Conservation (phyloP, 2,329 filamentous ascomycete genomes). For the Colletotrichum sp. region DNA sequence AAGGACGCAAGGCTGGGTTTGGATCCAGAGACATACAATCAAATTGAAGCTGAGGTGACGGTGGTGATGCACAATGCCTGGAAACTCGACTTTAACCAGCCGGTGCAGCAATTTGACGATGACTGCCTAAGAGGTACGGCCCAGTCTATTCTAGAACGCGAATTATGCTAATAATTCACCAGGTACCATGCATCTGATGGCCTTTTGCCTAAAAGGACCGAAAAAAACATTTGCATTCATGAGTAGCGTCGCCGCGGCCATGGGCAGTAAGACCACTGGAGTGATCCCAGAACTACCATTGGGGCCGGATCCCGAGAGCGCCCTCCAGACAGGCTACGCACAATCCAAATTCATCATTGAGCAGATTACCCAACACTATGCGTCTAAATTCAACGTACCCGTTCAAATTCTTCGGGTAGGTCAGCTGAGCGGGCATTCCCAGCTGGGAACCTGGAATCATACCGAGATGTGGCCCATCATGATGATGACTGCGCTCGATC, state of each 20-base stretch:
- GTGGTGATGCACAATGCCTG: conserved; percentile 9
- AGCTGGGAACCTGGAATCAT: neutral
- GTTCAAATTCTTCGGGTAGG: neutral
- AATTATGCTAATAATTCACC: neutral
- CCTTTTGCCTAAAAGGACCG: neutral
- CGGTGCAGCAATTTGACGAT: neutral
- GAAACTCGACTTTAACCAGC: conserved; percentile 15
- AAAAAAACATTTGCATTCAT: neutral
- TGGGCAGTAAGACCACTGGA: neutral
- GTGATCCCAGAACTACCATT: neutral
- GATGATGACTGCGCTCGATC: neutral
- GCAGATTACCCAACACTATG: neutral
- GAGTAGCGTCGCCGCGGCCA: conserved; percentile 15
- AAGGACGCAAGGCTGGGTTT: neutral
- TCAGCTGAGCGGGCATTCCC: neutral
- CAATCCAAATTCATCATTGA: conserved; percentile 12
- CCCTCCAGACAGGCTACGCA: neutral
- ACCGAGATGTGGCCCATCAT: conserved; percentile 15
- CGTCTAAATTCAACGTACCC: neutral
- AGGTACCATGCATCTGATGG: conserved; percentile 7
- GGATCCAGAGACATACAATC: neutral
- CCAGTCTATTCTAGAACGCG: fast-evolving
- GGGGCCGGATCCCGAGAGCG: neutral
- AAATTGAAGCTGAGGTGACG: neutral
- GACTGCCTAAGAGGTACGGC: neutral